Evolutionary conservation across 23 red algal species (phyloP), one percentile per base, ranked within the genome.

Genomic region (Porphyridium purpureum): DNA sequence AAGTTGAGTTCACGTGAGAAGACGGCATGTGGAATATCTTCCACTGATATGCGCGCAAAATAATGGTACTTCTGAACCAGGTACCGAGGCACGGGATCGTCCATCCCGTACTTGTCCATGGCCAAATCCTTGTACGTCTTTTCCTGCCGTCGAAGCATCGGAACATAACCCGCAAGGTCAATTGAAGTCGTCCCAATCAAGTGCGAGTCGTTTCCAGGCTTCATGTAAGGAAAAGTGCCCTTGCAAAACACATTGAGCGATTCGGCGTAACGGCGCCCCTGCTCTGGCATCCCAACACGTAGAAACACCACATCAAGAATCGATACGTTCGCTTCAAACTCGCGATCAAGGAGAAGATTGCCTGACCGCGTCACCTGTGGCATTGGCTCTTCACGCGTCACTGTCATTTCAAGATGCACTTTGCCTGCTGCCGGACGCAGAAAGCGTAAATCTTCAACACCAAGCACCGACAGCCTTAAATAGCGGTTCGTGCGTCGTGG

Each of bases 241-340:
- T 71, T 65, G 8, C 64, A 64, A 48, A 71, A 82, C 3, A 82
- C 41, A 27, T 72, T 82, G 27, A 82, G 57, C 5, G 76, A 64
- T 3, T 64, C 57, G 0, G 76, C 76, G 1, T 71, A 22, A n/a
- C n/a, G n/a, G 14, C 76, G 62, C 17, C 70, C 20, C 22, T 82
- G 64, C 49, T 82, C 76, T 21, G 76, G 76, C 27, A 82, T 65
- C 53, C 55, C 44, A 9, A 82, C 72, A n/a, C 66, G 64, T 15
- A 82, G 50, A 11, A 72, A 56, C 0, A 82, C 49, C 7, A 82
- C 65, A 33, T 82, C 76, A 5, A 82, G 36, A 42, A 82, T 69
- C 28, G 62, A 64, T 31, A 64, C 70, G 57, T 82, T 82, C 11
- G 49, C 76, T 48, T 82, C 76, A 69, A 64, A 82, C n/a, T 64